Evolutionary conservation across 768 basidiomycete genomes (phyloP).

Genomic region (Rhizopogon vesiculosus): DNA sequence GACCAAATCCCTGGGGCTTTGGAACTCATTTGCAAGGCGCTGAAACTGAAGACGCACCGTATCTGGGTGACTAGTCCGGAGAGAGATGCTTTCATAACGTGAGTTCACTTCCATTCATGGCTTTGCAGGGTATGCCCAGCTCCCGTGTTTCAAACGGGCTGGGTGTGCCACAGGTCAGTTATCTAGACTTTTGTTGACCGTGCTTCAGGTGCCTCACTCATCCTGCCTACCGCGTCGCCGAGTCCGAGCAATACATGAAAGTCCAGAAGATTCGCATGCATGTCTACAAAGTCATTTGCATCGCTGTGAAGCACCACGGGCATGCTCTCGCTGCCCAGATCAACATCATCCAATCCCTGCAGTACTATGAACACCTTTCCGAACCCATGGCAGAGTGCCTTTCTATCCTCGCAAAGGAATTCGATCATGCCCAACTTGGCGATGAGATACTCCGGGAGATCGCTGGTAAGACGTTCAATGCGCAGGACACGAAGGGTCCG

Average conservation of each 20-base stretch:
- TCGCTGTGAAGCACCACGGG: conserved; percentile 87
- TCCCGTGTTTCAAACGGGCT: too few species aligned
- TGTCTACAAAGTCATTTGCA: conserved; percentile 87
- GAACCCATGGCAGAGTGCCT: conserved; percentile 94
- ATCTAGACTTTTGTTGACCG: conserved; percentile 4
- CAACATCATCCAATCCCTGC: conserved; percentile 84
- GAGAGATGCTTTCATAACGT: conserved; percentile 83
- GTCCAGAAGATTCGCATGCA: conserved; percentile 57
- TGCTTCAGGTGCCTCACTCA: conserved; percentile 74
- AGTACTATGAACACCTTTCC: conserved; percentile 91
- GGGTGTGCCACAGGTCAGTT: neutral
- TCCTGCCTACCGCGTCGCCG: conserved; percentile 82
- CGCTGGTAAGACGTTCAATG: conserved; percentile 68
- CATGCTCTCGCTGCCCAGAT: conserved; percentile 85
- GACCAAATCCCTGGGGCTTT: conserved; percentile 72
- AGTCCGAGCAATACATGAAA: conserved; percentile 90
- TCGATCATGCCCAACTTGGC: conserved; percentile 82
- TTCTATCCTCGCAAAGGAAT: conserved; percentile 73
- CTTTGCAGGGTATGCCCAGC: neutral
- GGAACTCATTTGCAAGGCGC: conserved; percentile 63
- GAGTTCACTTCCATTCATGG: conserved; percentile 21
- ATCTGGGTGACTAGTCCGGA: conserved; percentile 91
- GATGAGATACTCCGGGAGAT: conserved; percentile 93
- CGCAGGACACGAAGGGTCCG: conserved; percentile 84
- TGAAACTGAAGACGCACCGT: conserved; percentile 64